phyloP scores from a whole-genome alignment of 352 stramenopile genomes.

The Pythium scleroteichum region DNA sequence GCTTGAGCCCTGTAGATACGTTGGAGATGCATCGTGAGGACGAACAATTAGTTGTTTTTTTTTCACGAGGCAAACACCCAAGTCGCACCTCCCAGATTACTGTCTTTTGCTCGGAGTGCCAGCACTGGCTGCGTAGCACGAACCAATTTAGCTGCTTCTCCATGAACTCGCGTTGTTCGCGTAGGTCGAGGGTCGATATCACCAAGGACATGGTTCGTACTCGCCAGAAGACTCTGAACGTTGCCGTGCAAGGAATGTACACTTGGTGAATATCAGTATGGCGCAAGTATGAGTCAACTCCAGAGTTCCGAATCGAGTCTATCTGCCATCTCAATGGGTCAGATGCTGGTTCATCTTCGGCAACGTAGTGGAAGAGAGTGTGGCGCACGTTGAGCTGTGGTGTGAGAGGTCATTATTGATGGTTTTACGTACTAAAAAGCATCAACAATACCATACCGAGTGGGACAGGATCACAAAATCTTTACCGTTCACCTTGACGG shows the following conservation, averaged over 20 bases:
- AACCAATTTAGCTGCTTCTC: neutral
- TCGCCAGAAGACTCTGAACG: slow-evolving; percentile 21
- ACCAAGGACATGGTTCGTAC: neutral
- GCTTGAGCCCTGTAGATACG: slow-evolving; percentile 18
- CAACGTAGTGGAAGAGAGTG: slow-evolving; percentile 6
- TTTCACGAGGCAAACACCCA: neutral
- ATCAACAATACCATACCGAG: slow-evolving; percentile 8
- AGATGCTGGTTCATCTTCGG: neutral
- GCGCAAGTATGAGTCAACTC: neutral
- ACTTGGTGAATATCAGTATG: neutral
- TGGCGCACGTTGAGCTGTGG: slow-evolving; percentile 11
- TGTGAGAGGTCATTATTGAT: too few species aligned
- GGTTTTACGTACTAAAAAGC: neutral
- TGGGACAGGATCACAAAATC: slow-evolving; percentile 16
- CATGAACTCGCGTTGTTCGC: neutral
- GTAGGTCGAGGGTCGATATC: neutral
- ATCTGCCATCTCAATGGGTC: neutral
- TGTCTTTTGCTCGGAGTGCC: neutral
- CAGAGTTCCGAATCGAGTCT: neutral
- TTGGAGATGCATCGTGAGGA: too few species aligned
- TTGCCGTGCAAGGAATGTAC: slow-evolving; percentile 12
- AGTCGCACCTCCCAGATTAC: neutral
- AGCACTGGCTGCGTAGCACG: slow-evolving; percentile 12
- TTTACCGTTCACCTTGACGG: slow-evolving; percentile 15
- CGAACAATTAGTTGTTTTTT: neutral